Percentiles rank a stretch among this genome's conserved stretches.
phyloP scores from a whole-genome alignment of 305 asterid genomes.

The Euphrasia arctica region DNA sequence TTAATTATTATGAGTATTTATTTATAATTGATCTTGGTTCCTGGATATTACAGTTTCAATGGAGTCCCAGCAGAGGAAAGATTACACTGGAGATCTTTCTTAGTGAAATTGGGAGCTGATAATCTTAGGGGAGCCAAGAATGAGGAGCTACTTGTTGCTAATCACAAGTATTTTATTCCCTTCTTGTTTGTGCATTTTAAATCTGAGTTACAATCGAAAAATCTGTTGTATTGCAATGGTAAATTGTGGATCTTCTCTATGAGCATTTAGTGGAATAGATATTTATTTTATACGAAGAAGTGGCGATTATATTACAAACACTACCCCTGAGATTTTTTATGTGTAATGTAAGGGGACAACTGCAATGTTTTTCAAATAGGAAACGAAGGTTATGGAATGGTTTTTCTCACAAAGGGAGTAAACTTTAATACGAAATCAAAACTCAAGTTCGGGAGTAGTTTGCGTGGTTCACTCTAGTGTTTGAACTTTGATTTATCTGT shows the following conservation, averaged over 20 bases:
- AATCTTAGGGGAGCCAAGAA: constrained; percentile 88
- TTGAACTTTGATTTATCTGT: background rate
- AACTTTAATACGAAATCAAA: too few species aligned
- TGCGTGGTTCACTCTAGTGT: background rate
- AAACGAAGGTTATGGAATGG: too few species aligned
- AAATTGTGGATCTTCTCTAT: too few species aligned
- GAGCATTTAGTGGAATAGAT: too few species aligned
- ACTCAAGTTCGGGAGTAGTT: too few species aligned
- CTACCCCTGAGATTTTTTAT: too few species aligned
- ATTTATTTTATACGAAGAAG: too few species aligned
- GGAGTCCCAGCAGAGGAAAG: constrained; percentile 99
- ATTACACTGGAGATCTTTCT: constrained; percentile 89
- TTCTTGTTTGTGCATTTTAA: background rate
- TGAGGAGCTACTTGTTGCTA: constrained; percentile 95
- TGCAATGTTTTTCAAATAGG: too few species aligned
- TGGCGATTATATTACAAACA: too few species aligned
- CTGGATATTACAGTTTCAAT: constrained; percentile 56
- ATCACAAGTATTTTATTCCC: constrained; percentile 60
- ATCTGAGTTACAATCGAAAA: background rate
- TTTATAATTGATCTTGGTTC: constrained; percentile 6
- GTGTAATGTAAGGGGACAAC: too few species aligned
- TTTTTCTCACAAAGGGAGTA: too few species aligned
- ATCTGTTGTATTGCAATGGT: too few species aligned
- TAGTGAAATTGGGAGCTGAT: constrained; percentile 92
- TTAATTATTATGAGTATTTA: background rate